A percentile compares a stretch with the other conserved stretches of the same genome.
Evolutionary conservation across 2,329 filamentous ascomycete species (phyloP).

Genomic region (Fusarium sp.): DNA sequence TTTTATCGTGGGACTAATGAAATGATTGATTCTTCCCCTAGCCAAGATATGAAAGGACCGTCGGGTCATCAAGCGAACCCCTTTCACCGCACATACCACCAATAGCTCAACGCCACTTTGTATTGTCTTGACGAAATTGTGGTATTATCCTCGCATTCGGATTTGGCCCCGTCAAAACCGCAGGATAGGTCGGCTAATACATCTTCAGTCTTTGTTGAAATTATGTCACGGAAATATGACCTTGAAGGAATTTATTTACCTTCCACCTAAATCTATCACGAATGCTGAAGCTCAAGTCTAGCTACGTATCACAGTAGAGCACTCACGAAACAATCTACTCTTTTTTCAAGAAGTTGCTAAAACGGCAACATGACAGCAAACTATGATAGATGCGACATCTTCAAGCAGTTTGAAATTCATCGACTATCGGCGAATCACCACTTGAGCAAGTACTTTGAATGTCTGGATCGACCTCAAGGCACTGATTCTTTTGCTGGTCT

Average conservation of each 20-base stretch:
- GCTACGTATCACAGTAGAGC: accelerated
- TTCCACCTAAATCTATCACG: no score
- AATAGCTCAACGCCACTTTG: constrained; percentile 9
- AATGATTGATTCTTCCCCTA: no score
- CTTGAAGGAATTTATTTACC: no score
- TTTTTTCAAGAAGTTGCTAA: accelerated
- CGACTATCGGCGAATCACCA: background rate
- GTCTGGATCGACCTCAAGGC: accelerated
- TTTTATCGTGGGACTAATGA: no score
- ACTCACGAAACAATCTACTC: background rate
- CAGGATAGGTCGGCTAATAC: no score
- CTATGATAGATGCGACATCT: accelerated
- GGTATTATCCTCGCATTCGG: accelerated
- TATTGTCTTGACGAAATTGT: constrained; percentile 12
- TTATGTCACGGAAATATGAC: no score
- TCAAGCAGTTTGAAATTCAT: background rate
- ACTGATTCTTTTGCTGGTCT: background rate
- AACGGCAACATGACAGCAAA: background rate
- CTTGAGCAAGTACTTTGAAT: background rate
- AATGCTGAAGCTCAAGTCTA: background rate
- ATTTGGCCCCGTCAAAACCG: background rate
- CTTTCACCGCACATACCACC: background rate
- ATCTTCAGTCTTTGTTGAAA: no score
- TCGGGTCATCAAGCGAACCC: background rate
- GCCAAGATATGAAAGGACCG: no score